Evolutionary conservation across 352 stramenopile species (phyloP).

Genomic region (Globisporangium paddicum): DNA sequence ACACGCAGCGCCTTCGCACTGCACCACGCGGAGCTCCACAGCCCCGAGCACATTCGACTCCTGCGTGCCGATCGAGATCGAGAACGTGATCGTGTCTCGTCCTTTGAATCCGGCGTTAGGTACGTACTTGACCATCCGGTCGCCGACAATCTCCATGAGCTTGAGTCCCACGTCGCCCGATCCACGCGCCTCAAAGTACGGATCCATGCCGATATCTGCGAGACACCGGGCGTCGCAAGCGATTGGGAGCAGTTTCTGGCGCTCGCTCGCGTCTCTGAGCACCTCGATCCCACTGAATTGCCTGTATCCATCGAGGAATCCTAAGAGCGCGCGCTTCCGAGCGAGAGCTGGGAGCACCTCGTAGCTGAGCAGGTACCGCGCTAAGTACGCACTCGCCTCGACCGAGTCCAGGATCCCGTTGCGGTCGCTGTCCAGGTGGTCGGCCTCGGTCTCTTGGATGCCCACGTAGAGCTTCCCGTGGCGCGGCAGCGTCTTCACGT

Average conservation of each 20-base stretch:
- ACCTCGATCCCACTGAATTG: conserved; percentile 40
- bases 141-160: conserved; percentile 29
- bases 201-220: conserved; percentile 35
- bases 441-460: conserved; percentile 47
- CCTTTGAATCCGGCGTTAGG: conserved; percentile 44
- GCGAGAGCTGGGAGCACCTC: conserved; percentile 26
- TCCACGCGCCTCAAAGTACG: conserved; percentile 45
- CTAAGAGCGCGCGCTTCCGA: conserved; percentile 35
- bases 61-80: conserved; percentile 36
- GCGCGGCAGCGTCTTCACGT: conserved; percentile 57
- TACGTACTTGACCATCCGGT: conserved; percentile 56
- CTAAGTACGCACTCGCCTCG: conserved; percentile 50
- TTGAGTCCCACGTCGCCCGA: conserved; percentile 48
- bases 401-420: conserved; percentile 52
- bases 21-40: conserved; percentile 44
- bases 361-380: conserved; percentile 49
- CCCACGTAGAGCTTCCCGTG: conserved; percentile 61
- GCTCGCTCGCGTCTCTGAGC: conserved; percentile 40
- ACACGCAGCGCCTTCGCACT: conserved; percentile 48
- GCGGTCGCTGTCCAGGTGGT: conserved; percentile 58
- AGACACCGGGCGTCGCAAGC: conserved; percentile 50
- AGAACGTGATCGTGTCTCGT: conserved; percentile 54
- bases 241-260: conserved; percentile 47
- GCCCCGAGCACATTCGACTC: conserved; percentile 45
- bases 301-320: conserved; percentile 47